Percentiles rank a stretch among this genome's conserved stretches.
phyloP scores from a whole-genome alignment of 176 grass and related monocot species.

The Panicum miliaceum region DNA sequence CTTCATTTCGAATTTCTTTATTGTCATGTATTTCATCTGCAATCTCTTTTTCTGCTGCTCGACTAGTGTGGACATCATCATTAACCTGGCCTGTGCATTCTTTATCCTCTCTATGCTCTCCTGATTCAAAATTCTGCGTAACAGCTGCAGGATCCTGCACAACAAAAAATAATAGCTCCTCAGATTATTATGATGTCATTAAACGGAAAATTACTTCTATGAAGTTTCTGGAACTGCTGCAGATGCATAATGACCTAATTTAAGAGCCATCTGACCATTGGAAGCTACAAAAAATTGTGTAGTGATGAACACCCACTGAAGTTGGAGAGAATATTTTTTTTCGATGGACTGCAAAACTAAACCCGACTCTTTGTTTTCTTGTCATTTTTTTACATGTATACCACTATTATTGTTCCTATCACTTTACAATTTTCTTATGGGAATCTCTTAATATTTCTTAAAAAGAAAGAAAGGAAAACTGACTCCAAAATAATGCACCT shows the following conservation, averaged over 20 bases:
- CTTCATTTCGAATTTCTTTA: constrained; percentile 35
- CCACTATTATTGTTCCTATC: neutral
- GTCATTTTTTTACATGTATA: constrained; percentile 23
- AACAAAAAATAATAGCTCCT: constrained; percentile 16
- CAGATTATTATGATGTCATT: constrained; percentile 34
- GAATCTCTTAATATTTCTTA: neutral
- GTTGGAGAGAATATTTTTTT: neutral
- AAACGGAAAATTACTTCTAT: constrained; percentile 12
- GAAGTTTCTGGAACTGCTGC: neutral
- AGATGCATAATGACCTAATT: constrained; percentile 26
- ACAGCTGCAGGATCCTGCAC: constrained; percentile 30
- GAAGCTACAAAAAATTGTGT: neutral
- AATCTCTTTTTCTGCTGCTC: constrained; percentile 34
- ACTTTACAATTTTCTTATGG: neutral
- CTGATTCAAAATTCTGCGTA: constrained; percentile 28
- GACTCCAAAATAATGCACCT: neutral
- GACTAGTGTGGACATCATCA: constrained; percentile 22
- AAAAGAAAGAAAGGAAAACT: neutral
- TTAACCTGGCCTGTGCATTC: constrained; percentile 33
- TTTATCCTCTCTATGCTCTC: constrained; percentile 16
- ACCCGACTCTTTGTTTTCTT: constrained; percentile 16
- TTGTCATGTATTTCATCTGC: constrained; percentile 22
- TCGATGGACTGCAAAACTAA: neutral
- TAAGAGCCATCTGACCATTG: constrained; percentile 7
- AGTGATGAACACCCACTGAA: constrained; percentile 10